Percentiles rank a stretch among this genome's conserved stretches.
Evolutionary conservation across 345 rosid species (phyloP).

Genomic region (Gossypium anomalum): DNA sequence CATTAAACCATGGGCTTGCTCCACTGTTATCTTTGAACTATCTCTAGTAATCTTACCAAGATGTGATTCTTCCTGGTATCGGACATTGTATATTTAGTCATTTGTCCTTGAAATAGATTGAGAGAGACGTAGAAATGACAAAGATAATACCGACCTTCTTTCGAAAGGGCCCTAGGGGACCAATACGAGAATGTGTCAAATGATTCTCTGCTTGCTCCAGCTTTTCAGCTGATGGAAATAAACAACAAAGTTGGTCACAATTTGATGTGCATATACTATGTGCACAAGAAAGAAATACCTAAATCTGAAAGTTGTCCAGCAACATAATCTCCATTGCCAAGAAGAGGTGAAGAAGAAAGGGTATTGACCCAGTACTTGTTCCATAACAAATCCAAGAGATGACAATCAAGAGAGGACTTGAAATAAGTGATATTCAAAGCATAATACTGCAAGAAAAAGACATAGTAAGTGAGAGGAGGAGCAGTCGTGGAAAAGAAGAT

Average conservation of each 20-base stretch:
- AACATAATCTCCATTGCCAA: constrained; percentile 97
- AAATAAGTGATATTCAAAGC: constrained; percentile 89
- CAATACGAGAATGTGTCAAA: constrained; percentile 72
- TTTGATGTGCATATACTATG: background rate
- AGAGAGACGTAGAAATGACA: background rate
- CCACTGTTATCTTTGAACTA: constrained; percentile 91
- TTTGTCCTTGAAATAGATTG: background rate
- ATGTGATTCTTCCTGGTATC: constrained; percentile 84
- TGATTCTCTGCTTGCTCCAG: constrained; percentile 97
- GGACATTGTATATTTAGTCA: background rate
- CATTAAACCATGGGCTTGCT: constrained; percentile 97
- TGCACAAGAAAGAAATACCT: constrained; percentile 39
- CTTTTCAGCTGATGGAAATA: constrained; percentile 71
- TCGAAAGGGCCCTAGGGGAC: constrained; percentile 59
- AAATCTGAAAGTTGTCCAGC: constrained; percentile 97
- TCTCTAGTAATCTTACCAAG: constrained; percentile 94
- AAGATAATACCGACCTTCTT: constrained; percentile 59
- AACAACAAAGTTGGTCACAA: background rate
- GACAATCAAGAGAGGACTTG: constrained; percentile 94
- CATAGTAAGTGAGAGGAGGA: constrained; percentile 2
- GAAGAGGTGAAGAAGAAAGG: constrained; percentile 87
- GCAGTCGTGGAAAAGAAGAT: background rate
- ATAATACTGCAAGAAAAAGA: constrained; percentile 59
- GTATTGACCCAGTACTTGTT: constrained; percentile 97
- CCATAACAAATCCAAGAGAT: constrained; percentile 92